Base-by-base conservation (phyloP, 306 rosid genomes). In the Leucaena leucocephala region DNA sequence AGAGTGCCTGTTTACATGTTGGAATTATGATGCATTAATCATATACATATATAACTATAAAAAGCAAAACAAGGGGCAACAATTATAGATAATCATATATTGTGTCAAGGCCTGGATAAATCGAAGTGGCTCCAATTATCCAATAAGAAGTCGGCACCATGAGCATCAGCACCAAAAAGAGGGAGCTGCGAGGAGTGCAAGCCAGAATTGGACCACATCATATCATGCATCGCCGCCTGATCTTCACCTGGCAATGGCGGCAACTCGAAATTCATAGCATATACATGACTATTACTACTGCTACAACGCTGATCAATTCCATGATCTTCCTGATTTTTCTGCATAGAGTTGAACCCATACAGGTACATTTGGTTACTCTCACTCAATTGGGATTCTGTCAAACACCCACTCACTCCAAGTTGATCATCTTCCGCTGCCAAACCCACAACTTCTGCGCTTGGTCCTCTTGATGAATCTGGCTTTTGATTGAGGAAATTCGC, bases 61-160 rank as follows among this genome's bases (percentile, higher is more conserved):
- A 77, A 78, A 42, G 22, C 16, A 9, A n/a, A 42, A 67, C n/a
- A 40, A 40, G 50, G 27, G 75, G 80, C 16, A 84, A 78, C 36
- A 45, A 45, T 27, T 27, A 27, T 43, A 72, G 75, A 82, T 74
- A 82, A 76, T 57, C 57, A 10, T 64, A 27, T 27, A 38, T 54
- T 36, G 64, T 78, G 66, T 83, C 84, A 67, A 45, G 88, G 85
- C 68, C 76, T 89, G 76, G 91, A 87, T 74, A 88, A 88, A 80
- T 90, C 93, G 67, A 92, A 90, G 36, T 90, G 91, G 66, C 82
- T 81, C 98, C 98, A 92, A 90, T 86, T 82, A 82, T 85, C 89
- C 15, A 81, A 75, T 46, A 87, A 50, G 71, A 86, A 75, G 71
- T 87, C 89, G 1, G 88, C 89, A 83, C 89, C 83, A 72, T 84